Evolutionary conservation across 345 rosid genomes (phyloP), one percentile per base, ranked within the genome.

Genomic region (Salix exigua): DNA sequence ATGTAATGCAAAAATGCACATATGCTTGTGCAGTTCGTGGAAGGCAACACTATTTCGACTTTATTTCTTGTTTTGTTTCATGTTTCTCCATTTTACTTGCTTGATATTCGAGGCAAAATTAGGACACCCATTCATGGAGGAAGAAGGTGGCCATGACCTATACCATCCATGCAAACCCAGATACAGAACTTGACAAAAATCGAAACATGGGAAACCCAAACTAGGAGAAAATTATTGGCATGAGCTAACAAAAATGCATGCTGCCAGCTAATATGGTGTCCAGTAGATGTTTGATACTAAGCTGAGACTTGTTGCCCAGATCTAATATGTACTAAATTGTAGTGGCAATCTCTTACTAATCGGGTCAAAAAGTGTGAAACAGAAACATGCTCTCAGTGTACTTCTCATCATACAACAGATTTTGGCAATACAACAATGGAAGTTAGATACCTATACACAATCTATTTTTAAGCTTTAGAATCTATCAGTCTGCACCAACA

Each of bases 401-500:
- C 70, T 28, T 4, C 12, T 17, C 25, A 33, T 33, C 42, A 14
- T 70, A 62, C 51, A n/a, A 23, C 64, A 33, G 23, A 53, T 62
- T 16, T 64, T 50, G 37, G 58, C 11, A 62, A n/a, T 26, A 68
- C 79, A 72, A 70, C 74, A 77, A 60, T 74, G 10, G 58, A 6
- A 40, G 60, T 71, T 30, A 72, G 73, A 53, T 53, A 17, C 69
- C 65, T 68, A 60, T 79, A 64, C 63, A 78, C 82, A 75, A 50
- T 28, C 18, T 9, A 16, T 13, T 65, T 12, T 14, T 17, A 28
- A 37, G 69, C 74, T 79, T 87, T 68, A 25, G 25, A 67, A 73
- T 53, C 66, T 50, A 71, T 46, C 67, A 55, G 73, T 74, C 64
- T 44, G 77, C 69, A 74, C 68, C 83, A 61, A 53, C 83, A 62